Evolutionary conservation across 345 rosid genomes (phyloP), one percentile per base, ranked within the genome.

Genomic region (Eucalyptus pumila): DNA sequence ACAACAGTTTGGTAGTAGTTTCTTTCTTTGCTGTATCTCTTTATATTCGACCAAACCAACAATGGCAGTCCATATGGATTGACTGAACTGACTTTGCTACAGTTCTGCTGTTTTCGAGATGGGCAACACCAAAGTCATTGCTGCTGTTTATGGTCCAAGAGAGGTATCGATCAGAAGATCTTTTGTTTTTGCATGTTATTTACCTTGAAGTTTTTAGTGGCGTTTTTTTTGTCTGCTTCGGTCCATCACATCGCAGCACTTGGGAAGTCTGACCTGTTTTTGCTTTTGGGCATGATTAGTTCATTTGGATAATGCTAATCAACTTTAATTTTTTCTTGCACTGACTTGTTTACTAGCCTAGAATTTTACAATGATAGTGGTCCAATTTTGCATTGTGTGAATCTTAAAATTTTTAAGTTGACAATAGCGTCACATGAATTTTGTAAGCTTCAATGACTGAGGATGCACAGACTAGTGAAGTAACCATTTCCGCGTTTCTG

Each of bases 41-140:
- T 48, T 12, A 52, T 37, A 76, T 40, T 21, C 23, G 30, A 80
- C 50, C 24, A 45, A 56, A 42, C 52, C 27, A 11, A 24, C 24
- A 21, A 6, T 26, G 16, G n/a, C 45, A 27, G 34, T 60, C 50
- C 17, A 23, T 83, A 81, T 14, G 30, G 19, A 62, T 32, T 56
- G 69, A 49, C 19, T 69, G 86, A 26, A 86, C 42, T n/a, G 32
- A 27, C 50, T 88, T 34, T 32, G 37, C 47, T 91, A 44, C 90
- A 96, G 99, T 21, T 98, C 99, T 91, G 98, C 98, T 90, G 92
- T 94, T 90, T 98, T 97, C 40, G 99, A 97, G 94, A 97, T 98
- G 99, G 99, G 98, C 72, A 96, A 98, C 92, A 96, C 99, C 34
- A 97, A 96, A 95, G 99, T 96, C 32, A 96, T 97, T 67, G 99